These are phyloP conservation scores for Scheffersomyces lignicola DNA, from an alignment of 1,139 yeast genomes.

Conservation along the genomic window DNA sequence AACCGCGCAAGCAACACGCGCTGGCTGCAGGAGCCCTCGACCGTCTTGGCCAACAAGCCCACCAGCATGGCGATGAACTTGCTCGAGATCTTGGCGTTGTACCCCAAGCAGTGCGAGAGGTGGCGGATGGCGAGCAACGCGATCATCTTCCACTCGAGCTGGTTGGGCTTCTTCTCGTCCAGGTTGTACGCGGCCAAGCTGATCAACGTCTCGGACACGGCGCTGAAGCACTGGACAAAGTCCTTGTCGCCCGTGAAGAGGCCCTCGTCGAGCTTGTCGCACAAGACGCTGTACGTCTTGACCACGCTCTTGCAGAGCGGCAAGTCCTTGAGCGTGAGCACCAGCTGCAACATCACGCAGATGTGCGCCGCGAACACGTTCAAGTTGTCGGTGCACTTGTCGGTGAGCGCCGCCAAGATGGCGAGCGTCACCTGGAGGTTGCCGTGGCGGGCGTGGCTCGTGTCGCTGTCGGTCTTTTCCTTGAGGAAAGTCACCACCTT, in stretches of 20 bases:
- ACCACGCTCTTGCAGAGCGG: constrained; percentile 54
- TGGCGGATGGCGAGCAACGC: constrained; percentile 46
- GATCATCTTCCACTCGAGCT: constrained; percentile 50
- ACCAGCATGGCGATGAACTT: constrained; percentile 38
- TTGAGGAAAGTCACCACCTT: constrained; percentile 76
- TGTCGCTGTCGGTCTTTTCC: constrained; percentile 64
- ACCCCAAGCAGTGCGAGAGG: constrained; percentile 44
- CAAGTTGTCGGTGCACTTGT: constrained; percentile 77
- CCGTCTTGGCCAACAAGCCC: constrained; percentile 40
- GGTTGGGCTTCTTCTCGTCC: constrained; percentile 29
- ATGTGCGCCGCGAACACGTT: constrained; percentile 74
- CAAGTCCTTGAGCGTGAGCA: constrained; percentile 54
- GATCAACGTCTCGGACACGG: constrained; percentile 40
- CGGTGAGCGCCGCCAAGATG: constrained; percentile 67
- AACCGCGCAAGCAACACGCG: constrained; percentile 22
- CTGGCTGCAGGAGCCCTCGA: constrained; percentile 20
- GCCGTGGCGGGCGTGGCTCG: constrained; percentile 64
- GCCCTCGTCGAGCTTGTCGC: constrained; percentile 64
- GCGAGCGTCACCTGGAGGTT: constrained; percentile 80
- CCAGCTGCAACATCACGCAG: constrained; percentile 46
- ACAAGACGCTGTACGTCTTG: constrained; percentile 57
- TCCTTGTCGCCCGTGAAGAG: constrained; percentile 71
- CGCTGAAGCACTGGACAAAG: constrained; percentile 53
- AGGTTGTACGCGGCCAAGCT: constrained; percentile 17
- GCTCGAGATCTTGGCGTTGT: constrained; percentile 36